phyloP scores from a whole-genome alignment of 108 stramenopile genomes.

The Fistulifera solaris region DNA sequence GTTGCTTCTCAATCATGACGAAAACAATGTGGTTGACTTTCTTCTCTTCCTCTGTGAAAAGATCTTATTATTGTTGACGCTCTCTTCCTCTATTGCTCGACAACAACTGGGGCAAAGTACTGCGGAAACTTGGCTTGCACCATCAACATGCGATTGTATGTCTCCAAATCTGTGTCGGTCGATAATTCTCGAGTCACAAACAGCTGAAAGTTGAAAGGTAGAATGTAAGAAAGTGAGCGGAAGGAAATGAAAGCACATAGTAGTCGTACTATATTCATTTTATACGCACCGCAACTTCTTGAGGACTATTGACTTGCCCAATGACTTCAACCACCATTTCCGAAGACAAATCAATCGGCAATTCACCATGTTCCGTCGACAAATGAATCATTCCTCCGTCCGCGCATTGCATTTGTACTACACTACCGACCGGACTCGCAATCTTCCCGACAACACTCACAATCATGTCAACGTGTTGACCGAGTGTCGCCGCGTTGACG shows the following conservation, averaged over 20 bases:
- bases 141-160: slow-evolving; percentile 44
- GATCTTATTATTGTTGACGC: too few relatives aligned
- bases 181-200: slow-evolving; percentile 38
- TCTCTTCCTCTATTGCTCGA: background rate
- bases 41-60: too few relatives aligned
- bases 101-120: slow-evolving; percentile 22
- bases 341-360: slow-evolving; percentile 1
- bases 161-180: slow-evolving; percentile 34
- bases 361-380: slow-evolving; percentile 5
- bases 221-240: too few relatives aligned
- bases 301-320: slow-evolving; percentile 12
- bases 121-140: slow-evolving; percentile 32
- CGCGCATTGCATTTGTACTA: background rate
- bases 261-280: too few relatives aligned
- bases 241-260: too few relatives aligned
- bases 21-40: too few relatives aligned
- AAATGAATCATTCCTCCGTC: slow-evolving; percentile 2
- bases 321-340: slow-evolving; percentile 24
- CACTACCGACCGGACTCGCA: slow-evolving; percentile 1
- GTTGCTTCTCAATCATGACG: too few relatives aligned
- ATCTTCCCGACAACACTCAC: slow-evolving; percentile 34
- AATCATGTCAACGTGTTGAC: slow-evolving; percentile 30
- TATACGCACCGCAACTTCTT: too few relatives aligned
- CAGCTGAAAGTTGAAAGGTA: slow-evolving; percentile 16
- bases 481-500: slow-evolving; percentile 49